phyloP scores from a whole-genome alignment of 1,139 yeast genomes.

The Suhomyces bribrorum region DNA sequence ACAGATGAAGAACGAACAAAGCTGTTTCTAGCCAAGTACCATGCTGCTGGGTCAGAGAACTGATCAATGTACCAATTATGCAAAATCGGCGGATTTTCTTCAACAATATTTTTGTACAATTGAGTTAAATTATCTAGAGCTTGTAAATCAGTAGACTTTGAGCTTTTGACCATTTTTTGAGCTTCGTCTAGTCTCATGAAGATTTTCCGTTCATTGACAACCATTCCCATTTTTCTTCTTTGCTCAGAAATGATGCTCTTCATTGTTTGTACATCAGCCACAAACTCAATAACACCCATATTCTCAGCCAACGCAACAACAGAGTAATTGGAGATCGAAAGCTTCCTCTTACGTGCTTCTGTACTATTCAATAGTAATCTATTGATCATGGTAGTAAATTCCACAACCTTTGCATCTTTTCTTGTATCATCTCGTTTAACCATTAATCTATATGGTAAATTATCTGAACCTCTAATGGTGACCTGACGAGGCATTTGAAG shows the following conservation, averaged over 20 bases:
- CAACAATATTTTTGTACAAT: slow-evolving; percentile 34
- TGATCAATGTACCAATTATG: slow-evolving; percentile 86
- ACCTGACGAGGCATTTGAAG: slow-evolving; percentile 86
- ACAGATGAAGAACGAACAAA: slow-evolving; percentile 86
- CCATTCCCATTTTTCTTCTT: slow-evolving; percentile 39
- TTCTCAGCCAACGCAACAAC: slow-evolving; percentile 87
- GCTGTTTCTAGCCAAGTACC: slow-evolving; percentile 79
- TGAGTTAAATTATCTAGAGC: slow-evolving; percentile 22
- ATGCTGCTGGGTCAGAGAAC: slow-evolving; percentile 84
- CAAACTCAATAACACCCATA: slow-evolving; percentile 93
- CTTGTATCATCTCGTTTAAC: slow-evolving; percentile 92
- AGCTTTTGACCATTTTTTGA: slow-evolving; percentile 36
- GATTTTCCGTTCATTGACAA: slow-evolving; percentile 33
- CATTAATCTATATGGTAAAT: slow-evolving; percentile 66
- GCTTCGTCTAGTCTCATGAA: slow-evolving; percentile 42
- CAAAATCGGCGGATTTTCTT: slow-evolving; percentile 69
- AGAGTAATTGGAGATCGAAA: slow-evolving; percentile 78
- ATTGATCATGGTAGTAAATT: slow-evolving; percentile 86
- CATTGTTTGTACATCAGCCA: slow-evolving; percentile 78
- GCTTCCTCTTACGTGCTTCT: slow-evolving; percentile 71
- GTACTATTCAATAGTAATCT: slow-evolving; percentile 64
- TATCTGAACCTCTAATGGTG: slow-evolving; percentile 77
- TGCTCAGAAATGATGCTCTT: slow-evolving; percentile 61
- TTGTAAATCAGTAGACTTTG: slow-evolving; percentile 20
- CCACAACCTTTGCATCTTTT: slow-evolving; percentile 94